A percentile compares a stretch with the other conserved stretches of the same genome.
Evolutionary conservation across 495 filamentous ascomycete genomes (phyloP).

Genomic region (Neurospora pannonica): DNA sequence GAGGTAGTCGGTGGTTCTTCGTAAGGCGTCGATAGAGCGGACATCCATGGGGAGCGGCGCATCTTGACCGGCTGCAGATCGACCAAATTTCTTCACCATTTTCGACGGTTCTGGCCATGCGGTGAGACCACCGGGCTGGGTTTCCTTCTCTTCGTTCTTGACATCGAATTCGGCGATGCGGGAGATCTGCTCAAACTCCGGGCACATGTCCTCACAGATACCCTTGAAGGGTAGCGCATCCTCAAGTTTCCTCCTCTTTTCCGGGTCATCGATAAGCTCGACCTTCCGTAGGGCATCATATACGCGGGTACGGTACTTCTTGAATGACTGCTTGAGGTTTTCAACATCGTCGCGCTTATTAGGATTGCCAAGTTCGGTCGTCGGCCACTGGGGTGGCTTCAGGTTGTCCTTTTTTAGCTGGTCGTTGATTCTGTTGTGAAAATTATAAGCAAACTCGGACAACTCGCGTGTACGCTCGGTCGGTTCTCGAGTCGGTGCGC

Average conservation of each 20-base stretch:
- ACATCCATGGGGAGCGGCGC: slow-evolving; percentile 88
- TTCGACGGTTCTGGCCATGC: slow-evolving; percentile 25
- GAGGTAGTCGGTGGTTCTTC: slow-evolving; percentile 73
- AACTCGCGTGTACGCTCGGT: slow-evolving; percentile 18
- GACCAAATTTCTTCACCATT: slow-evolving; percentile 76
- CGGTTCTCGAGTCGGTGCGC: slow-evolving; percentile 7
- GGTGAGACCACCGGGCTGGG: slow-evolving; percentile 22
- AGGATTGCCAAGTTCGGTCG: slow-evolving; percentile 27
- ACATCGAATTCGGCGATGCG: slow-evolving; percentile 61
- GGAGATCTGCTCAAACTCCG: slow-evolving; percentile 74
- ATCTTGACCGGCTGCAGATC: slow-evolving; percentile 87
- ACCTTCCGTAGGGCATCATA: slow-evolving; percentile 60
- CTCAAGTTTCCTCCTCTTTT: slow-evolving; percentile 67
- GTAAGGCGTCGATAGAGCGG: slow-evolving; percentile 64
- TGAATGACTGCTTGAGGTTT: slow-evolving; percentile 37
- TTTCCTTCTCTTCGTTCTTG: slow-evolving; percentile 40
- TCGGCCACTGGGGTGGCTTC: slow-evolving; percentile 35
- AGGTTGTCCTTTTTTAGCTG: slow-evolving; percentile 35
- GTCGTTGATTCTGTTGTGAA: slow-evolving; percentile 29
- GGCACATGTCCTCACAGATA: slow-evolving; percentile 89
- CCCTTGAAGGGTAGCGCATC: slow-evolving; percentile 83
- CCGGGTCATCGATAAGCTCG: slow-evolving; percentile 79
- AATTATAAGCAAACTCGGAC: slow-evolving; percentile 24
- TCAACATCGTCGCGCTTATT: slow-evolving; percentile 33
- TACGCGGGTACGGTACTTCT: slow-evolving; percentile 58